Evolutionary conservation across 169 alveolate genomes (phyloP).

Genomic region (Perkinsus chesapeaki): DNA sequence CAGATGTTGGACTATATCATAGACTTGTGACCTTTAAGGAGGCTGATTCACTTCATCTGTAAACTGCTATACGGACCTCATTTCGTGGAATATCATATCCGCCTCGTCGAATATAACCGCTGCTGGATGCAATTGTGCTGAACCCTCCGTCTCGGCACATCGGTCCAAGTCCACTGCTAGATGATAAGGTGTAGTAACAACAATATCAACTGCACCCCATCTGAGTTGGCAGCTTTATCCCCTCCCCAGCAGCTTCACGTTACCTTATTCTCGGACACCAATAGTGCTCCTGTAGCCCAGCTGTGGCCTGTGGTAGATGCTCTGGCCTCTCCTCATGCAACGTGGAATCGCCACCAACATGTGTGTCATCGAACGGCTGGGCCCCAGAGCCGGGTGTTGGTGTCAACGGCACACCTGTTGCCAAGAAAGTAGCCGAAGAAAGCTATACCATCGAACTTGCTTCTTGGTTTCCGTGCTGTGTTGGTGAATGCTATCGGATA

Average conservation of each 20-base stretch:
- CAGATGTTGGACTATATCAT: neutral
- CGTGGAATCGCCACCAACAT: neutral
- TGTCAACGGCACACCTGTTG: neutral
- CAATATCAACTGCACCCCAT: neutral
- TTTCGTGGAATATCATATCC: neutral
- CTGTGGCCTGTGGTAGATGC: neutral
- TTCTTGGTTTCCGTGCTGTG: neutral
- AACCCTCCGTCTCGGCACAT: neutral
- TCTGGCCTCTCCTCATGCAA: neutral
- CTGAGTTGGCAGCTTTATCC: neutral
- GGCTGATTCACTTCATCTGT: neutral
- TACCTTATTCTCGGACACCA: neutral
- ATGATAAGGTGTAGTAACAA: neutral
- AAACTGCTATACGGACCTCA: neutral
- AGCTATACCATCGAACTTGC: neutral
- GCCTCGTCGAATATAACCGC: conserved; percentile 1
- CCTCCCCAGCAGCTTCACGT: neutral
- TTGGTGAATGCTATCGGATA: neutral
- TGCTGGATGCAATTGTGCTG: neutral
- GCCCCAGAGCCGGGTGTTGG: neutral
- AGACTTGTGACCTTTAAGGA: neutral
- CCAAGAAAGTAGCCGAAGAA: neutral
- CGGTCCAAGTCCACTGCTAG: neutral
- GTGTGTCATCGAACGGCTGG: neutral
- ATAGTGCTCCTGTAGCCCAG: neutral